Evolutionary conservation across 352 stramenopile genomes (phyloP), one percentile per base, ranked within the genome.

Genomic region (Globisporangium irregulare): DNA sequence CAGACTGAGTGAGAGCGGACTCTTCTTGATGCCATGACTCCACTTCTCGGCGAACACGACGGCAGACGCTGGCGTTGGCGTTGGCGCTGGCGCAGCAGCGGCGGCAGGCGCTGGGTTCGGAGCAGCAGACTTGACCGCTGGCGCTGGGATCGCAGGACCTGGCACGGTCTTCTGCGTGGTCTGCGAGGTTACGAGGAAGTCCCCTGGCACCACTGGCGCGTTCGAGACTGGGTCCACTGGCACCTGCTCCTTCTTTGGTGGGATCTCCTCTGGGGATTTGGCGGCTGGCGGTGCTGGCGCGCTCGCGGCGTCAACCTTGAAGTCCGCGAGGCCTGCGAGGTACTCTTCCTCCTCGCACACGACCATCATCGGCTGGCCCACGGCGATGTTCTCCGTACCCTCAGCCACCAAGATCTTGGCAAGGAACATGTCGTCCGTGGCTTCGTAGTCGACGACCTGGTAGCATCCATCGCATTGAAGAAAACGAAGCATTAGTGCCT

Each of bases 361-460:
- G 20, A 99, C 89, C 85, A 98, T 96, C 74, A 99, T 99, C 12
- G 97, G 96, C 69, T 88, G 82, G 56, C 97, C 97, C 59, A 98
- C 89, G 12, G 72, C 67, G 64, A 99, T 90, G 69, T 98, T 96
- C 53, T 96, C 81, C 2, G 88, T 67, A 27, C 95, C 96, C 24
- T 95, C 93, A 2, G 85, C 72, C 34, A 98, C 93, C 56, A 99
- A 85, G 73, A 99, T 99, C 82, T 98, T 98, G 64, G 95, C 97
- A 54, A 99, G 73, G 65, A 97, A 92, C 75, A 93, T 91, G 64
- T 99, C 97, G 76, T 99, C 97, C 75, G 98, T 97, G 10, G 95
- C 91, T 79, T 99, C 98, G 75, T 98, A 99, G 79, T 99, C 97
- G 56, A 99, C 97, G n/a, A 97, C 75, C 75, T 81, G 57, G 41